Conservation (phyloP, 768 basidiomycete genomes). For the Termitomyces sp. region DNA sequence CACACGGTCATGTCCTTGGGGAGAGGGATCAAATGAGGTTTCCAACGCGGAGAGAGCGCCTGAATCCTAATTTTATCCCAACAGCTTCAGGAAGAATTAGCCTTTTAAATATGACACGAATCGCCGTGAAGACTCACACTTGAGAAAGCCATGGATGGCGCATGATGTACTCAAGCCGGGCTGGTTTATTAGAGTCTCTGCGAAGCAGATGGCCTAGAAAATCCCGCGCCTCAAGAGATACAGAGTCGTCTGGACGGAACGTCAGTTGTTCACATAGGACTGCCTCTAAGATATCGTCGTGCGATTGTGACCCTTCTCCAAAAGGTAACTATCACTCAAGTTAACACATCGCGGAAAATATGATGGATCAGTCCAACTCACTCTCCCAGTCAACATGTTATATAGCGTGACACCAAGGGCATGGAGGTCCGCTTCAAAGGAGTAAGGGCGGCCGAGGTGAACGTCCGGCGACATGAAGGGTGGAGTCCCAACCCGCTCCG, state of each 20-base stretch:
- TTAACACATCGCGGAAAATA: not conserved
- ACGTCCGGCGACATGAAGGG: conserved; percentile 10
- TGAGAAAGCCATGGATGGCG: conserved; percentile 10
- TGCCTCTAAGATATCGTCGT: not conserved
- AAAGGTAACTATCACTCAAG: conserved; percentile 11
- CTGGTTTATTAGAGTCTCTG: not conserved
- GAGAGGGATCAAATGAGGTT: not conserved
- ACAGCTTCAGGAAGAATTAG: not conserved
- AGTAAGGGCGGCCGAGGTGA: conserved; percentile 8
- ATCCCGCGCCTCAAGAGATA: conserved; percentile 5
- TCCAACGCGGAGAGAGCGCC: not conserved
- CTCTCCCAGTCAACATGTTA: conserved; percentile 9
- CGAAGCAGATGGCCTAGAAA: conserved; percentile 5
- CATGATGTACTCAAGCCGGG: conserved; percentile 2
- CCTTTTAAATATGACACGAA: not conserved
- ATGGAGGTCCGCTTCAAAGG: conserved; percentile 13
- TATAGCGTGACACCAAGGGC: conserved; percentile 13
- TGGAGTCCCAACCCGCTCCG: conserved; percentile 13
- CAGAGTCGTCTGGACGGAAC: conserved; percentile 2
- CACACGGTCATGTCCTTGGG: not conserved
- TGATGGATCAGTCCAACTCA: not conserved
- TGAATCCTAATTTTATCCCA: conserved; percentile 7
- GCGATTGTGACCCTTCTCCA: not conserved
- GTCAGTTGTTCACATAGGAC: conserved; percentile 4
- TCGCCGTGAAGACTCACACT: conserved; percentile 7